These are phyloP conservation scores for Abrus pulchellus DNA, from an alignment of 306 rosid genomes.

Conservation along the genomic window DNA sequence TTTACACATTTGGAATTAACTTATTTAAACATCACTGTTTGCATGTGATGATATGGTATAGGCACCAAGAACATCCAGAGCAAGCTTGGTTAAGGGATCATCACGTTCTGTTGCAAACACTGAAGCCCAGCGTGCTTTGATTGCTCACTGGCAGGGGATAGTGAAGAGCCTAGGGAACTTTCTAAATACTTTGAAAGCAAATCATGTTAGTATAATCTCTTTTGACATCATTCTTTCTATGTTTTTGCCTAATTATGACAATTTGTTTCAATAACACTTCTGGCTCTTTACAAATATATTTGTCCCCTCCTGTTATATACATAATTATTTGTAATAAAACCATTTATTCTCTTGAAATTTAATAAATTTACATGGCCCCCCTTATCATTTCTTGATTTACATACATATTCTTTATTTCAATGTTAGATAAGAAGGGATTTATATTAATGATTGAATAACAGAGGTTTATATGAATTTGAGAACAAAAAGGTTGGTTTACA, in stretches of 20 bases:
- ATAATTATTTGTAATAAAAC: conserved; percentile 30
- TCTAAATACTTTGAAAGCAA: conserved; percentile 84
- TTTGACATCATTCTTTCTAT: conserved; percentile 33
- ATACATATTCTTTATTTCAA: conserved; percentile 29
- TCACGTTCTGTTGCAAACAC: conserved; percentile 82
- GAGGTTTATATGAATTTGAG: conserved; percentile 9
- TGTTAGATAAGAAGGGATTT: conserved; percentile 15
- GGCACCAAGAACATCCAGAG: conserved; percentile 96
- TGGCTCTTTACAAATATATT: conserved; percentile 26
- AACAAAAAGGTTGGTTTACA: neutral
- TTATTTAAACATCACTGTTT: conserved; percentile 45
- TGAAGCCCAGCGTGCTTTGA: conserved; percentile 83
- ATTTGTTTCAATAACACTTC: conserved; percentile 15
- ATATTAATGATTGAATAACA: neutral
- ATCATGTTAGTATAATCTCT: conserved; percentile 68
- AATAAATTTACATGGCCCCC: conserved; percentile 13
- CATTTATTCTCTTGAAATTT: conserved; percentile 15
- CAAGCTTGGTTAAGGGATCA: conserved; percentile 89
- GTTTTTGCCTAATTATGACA: conserved; percentile 39
- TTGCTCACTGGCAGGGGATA: conserved; percentile 98
- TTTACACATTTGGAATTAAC: conserved; percentile 33
- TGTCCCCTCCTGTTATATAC: conserved; percentile 21
- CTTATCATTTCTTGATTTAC: conserved; percentile 29
- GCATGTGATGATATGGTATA: conserved; percentile 52
- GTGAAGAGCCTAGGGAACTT: conserved; percentile 83